Conservation (phyloP, 108 stramenopile species). For the Phaeodactylum tricornutum region DNA sequence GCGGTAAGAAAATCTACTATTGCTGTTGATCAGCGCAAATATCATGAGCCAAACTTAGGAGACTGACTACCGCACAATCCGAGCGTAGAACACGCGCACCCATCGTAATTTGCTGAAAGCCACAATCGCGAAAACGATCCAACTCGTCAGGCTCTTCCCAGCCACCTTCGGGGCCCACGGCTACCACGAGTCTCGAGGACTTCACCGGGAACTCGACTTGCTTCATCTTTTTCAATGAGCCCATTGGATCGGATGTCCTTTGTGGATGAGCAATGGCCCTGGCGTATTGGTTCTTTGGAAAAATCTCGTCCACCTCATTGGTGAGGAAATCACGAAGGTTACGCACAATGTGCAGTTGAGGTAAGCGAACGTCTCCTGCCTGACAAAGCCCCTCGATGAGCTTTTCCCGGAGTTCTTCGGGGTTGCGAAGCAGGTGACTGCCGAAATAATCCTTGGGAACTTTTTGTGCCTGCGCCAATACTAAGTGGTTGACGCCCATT, state of each 20-base stretch:
- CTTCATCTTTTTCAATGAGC: constrained; percentile 36
- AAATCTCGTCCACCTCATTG: constrained; percentile 50
- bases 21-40: constrained; percentile 32
- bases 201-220: constrained; percentile 43
- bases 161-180: constrained; percentile 90
- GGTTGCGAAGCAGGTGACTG: constrained; percentile 74
- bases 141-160: constrained; percentile 87
- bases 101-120: constrained; percentile 77
- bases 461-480: constrained; percentile 56
- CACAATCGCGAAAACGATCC: constrained; percentile 41
- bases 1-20: too few relatives aligned
- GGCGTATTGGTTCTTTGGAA: constrained; percentile 48
- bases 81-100: constrained; percentile 75
- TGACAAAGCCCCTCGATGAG: constrained; percentile 76
- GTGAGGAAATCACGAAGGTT: constrained; percentile 36
- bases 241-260: constrained; percentile 23
- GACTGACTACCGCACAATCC: constrained; percentile 82
- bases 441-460: constrained; percentile 93
- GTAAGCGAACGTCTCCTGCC: constrained; percentile 62
- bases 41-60: constrained; percentile 79
- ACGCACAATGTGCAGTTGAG: constrained; percentile 33
- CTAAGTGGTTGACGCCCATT: constrained; percentile 74
- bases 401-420: constrained; percentile 35
- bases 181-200: constrained; percentile 43
- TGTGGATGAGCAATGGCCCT: constrained; percentile 75